Base-by-base conservation (phyloP, 352 stramenopile species). In the Pythium aquatile region DNA sequence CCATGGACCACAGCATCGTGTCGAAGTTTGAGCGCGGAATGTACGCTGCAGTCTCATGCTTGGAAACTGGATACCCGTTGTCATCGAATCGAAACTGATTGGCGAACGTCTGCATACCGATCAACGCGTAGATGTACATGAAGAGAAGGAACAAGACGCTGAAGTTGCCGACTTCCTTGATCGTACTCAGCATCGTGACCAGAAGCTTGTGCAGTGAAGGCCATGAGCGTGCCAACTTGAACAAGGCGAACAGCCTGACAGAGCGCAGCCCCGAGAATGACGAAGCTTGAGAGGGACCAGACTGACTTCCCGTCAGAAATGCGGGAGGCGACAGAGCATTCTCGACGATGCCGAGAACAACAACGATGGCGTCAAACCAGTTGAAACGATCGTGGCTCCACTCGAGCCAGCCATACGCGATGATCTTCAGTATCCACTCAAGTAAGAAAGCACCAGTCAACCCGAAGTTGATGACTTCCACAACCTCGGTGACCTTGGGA, bases 121-220 rank as follows among this genome's bases (percentile, higher is more conserved):
- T 67, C n/a, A 96, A 71, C 28, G 79, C 68, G 65, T 90, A 95
- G 42, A 97, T 93, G 67, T 97, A 98, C 53, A 96, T 81, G 62
- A 96, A 74, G 9, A 74, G 62, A 13, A 96, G 42, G n/a, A 99
- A 78, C 5, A 99, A 73, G 17, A 98, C 73, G 10, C 81, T 84
- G 62, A 98, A 98, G 69, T 97, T 97, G 42, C 75, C 77, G 20
- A 98, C 77, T 73, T 98, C 95, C 28, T 87, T 72, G 44, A 97
- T 71, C 17, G 94, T 97, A 44, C 81, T 90, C 46, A 85, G 61
- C 57, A 99, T 97, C 13, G 89, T 98, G 17, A 72, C 60, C 6
- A 98, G 68, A 33, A 99, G 61, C n/a, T 90, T 89, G 28, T 97
- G 87, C 33, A 98, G 75, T 1, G 88, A 97, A 35, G 91, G 88